Base-by-base conservation (phyloP, 495 filamentous ascomycete genomes). In the Hypoxylon subgilvum region DNA sequence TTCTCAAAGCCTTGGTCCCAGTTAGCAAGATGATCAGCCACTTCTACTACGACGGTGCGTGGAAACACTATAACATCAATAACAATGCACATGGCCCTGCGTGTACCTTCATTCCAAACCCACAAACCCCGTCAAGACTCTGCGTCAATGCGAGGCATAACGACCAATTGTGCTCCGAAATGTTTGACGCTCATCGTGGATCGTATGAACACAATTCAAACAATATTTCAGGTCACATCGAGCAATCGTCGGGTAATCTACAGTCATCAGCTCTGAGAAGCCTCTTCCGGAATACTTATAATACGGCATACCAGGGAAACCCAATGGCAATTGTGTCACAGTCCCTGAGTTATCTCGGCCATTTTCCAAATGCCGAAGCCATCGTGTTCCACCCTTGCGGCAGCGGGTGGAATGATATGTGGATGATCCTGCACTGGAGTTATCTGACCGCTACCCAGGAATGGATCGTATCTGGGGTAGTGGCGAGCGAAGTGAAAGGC, bases 401-500 rank as follows among this genome's bases (percentile, higher is more conserved):
- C 17, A 57, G 39, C 2, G 47, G 42, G 40, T 41, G 32, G 32
- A 27, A 61, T 19, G 57, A 57, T 30, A 28, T 42, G 25, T 65
- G 62, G 62, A 65, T 61, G 57, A 19, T 65, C 8, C 27, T 65
- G 6, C 56, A 65, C 13, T 65, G 51, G 56, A 61, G 19, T 30
- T 18, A 23, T 13, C 30, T 39, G 10, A 36, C 41, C 0, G n/a
- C 4, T n/a, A 49, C 25, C 7, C 1, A 40, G 2, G 34, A 50
- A 44, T 65, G 62, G 62, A 25, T 57, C 9, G 42, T 65, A 1
- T 48, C 46, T 17, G 28, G 42, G 2, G 52, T 65, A 17, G 51
- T 61, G 12, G 5, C 52, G 30, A 21, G 7, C 12, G 34, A 45
- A 4, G 52, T 61, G 1, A 40, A 28, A 5, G 56, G 57, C 12